A percentile compares a stretch with the other conserved stretches of the same genome.
Evolutionary conservation across 2,329 filamentous ascomycete species (phyloP).

Genomic region (Herpotrichia juniperi): DNA sequence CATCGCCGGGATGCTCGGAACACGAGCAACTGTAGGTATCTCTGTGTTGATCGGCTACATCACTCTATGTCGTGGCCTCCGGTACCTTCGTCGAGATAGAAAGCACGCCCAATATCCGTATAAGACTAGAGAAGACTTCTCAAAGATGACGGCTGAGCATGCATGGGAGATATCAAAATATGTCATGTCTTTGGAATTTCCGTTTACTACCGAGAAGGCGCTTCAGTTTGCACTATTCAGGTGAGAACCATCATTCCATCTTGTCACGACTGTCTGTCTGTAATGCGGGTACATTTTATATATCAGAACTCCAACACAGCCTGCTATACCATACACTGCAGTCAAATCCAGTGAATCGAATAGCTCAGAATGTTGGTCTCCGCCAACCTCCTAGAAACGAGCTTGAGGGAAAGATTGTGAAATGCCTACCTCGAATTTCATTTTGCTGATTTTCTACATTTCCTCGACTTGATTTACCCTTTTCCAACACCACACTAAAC

Average conservation of each 20-base stretch:
- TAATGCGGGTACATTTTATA: background rate
- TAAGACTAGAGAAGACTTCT: conserved; percentile 51
- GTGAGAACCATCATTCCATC: conserved; percentile 15
- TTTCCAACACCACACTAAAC: too few relatives aligned
- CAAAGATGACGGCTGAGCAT: conserved; percentile 61
- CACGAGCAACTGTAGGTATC: conserved; percentile 13
- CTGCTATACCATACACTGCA: background rate
- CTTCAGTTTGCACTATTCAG: conserved; percentile 66
- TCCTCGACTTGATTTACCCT: too few relatives aligned
- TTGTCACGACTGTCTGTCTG: background rate
- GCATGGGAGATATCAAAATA: conserved; percentile 57
- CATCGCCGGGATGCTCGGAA: too few relatives aligned
- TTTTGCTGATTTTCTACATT: too few relatives aligned
- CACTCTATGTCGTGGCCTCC: conserved; percentile 41
- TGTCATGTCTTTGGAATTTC: conserved; percentile 61
- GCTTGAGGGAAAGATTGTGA: too few relatives aligned
- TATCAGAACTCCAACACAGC: background rate
- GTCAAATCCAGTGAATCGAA: too few relatives aligned
- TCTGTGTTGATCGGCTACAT: conserved; percentile 34
- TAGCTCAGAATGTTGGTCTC: too few relatives aligned
- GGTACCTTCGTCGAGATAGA: conserved; percentile 46
- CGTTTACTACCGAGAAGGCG: conserved; percentile 56
- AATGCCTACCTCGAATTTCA: too few relatives aligned
- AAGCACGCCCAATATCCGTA: conserved; percentile 53
- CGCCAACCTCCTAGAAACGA: too few relatives aligned